phyloP scores from a whole-genome alignment of 129 eudicot species.

The Lonicera japonica region DNA sequence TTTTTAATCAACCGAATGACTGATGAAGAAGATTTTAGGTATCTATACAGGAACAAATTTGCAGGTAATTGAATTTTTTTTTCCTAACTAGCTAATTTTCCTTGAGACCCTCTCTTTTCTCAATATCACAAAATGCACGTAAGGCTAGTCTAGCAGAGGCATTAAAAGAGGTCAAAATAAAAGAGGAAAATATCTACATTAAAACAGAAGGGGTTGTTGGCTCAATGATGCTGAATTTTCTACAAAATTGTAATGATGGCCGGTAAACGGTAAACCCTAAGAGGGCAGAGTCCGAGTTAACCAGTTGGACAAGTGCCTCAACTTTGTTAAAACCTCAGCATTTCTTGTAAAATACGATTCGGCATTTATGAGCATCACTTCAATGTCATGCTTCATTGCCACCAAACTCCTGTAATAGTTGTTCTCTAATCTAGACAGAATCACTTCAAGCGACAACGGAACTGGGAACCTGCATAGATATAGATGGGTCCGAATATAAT shows the following conservation, averaged over 20 bases:
- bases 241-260: slow-evolving; percentile 51
- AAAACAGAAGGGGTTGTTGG: slow-evolving; percentile 5
- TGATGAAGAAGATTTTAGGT: not conserved
- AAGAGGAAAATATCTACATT: slow-evolving; percentile 11
- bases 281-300: slow-evolving; percentile 50
- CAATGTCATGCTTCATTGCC: slow-evolving; percentile 79
- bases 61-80: not conserved
- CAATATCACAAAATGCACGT: not conserved
- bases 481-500: not conserved
- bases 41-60: not conserved
- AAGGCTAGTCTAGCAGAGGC: not conserved
- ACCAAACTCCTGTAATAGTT: slow-evolving; percentile 75
- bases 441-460: slow-evolving; percentile 69
- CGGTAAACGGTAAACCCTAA: slow-evolving; percentile 5
- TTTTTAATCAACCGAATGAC: not conserved
- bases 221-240: slow-evolving; percentile 22
- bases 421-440: slow-evolving; percentile 65
- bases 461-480: slow-evolving; percentile 69
- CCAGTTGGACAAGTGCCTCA: slow-evolving; percentile 68
- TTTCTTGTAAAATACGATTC: slow-evolving; percentile 45
- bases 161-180: not conserved
- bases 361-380: slow-evolving; percentile 61
- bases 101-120: not conserved
- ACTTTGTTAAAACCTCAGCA: slow-evolving; percentile 36
- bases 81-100: not conserved